A percentile compares a stretch with the other conserved stretches of the same genome.
phyloP scores from a whole-genome alignment of 1,284 basidiomycete genomes.

The Filobasidium uniguttulatum region DNA sequence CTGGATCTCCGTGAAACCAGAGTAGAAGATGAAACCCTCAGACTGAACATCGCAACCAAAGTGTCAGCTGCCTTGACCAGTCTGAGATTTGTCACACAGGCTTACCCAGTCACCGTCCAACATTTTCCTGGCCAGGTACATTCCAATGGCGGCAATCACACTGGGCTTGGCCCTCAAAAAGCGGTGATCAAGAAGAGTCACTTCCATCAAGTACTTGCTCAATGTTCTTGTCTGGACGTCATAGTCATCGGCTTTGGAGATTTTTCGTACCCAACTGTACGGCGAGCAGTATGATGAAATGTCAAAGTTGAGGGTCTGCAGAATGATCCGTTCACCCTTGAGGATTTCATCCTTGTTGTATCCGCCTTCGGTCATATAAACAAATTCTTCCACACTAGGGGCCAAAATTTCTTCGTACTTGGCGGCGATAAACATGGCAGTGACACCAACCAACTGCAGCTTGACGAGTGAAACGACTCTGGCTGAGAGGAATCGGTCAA shows the following conservation, averaged over 20 bases:
- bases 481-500: constrained; percentile 50
- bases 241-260: constrained; percentile 98
- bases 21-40: constrained; percentile 86
- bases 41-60: constrained; percentile 44
- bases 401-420: constrained; percentile 58
- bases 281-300: constrained; percentile 97
- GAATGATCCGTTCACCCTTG: constrained; percentile 91
- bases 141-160: constrained; percentile 89
- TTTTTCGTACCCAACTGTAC: constrained; percentile 97
- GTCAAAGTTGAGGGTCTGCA: constrained; percentile 81
- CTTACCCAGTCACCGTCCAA: constrained; percentile 84
- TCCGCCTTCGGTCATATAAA: constrained; percentile 91
- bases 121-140: constrained; percentile 91
- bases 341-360: constrained; percentile 91
- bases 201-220: constrained; percentile 95
- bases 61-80: not conserved
- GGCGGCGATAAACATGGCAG: constrained; percentile 51
- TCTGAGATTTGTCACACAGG: constrained; percentile 21
- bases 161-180: constrained; percentile 91
- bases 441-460: constrained; percentile 51
- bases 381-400: constrained; percentile 89
- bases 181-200: constrained; percentile 81
- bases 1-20: constrained; percentile 81
- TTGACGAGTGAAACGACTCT: constrained; percentile 50
- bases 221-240: constrained; percentile 95